Evolutionary conservation across 2,329 filamentous ascomycete species (phyloP).

Genomic region (Metarhizium rileyi): DNA sequence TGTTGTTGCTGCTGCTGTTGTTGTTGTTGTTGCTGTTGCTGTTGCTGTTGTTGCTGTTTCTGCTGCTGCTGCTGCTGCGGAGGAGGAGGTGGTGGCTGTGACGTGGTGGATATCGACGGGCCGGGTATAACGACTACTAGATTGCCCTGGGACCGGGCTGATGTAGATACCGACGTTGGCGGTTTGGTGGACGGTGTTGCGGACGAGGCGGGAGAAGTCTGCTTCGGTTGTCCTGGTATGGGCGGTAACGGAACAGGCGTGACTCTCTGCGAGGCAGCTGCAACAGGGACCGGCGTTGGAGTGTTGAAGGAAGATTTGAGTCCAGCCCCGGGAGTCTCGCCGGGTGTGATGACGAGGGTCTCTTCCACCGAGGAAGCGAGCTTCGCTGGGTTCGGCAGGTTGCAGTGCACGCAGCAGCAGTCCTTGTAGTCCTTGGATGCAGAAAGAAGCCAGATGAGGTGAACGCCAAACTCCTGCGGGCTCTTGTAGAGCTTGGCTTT

Average conservation of each 20-base stretch:
- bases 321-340: slow-evolving; percentile 7
- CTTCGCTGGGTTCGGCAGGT: slow-evolving; percentile 20
- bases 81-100: slow-evolving; percentile 4
- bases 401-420: slow-evolving; percentile 43
- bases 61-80: slow-evolving; percentile 7
- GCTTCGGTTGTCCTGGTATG: slow-evolving; percentile 21
- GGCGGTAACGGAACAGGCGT: slow-evolving; percentile 28
- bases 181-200: background rate
- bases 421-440: slow-evolving; percentile 36
- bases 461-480: slow-evolving; percentile 42
- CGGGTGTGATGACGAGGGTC: slow-evolving; percentile 11
- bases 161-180: slow-evolving; percentile 7
- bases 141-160: slow-evolving; percentile 11
- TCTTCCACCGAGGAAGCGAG: slow-evolving; percentile 17
- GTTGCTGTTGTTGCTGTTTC: slow-evolving; percentile 7
- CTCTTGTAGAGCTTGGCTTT: slow-evolving; percentile 41
- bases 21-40: slow-evolving; percentile 6
- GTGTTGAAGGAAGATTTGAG: slow-evolving; percentile 3
- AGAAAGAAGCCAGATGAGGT: slow-evolving; percentile 42
- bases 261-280: slow-evolving; percentile 15
- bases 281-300: slow-evolving; percentile 6
- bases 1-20: slow-evolving; percentile 5
- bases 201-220: slow-evolving; percentile 20
- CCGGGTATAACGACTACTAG: slow-evolving; percentile 10
- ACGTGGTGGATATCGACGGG: slow-evolving; percentile 3